Evolutionary conservation across 495 filamentous ascomycete species (phyloP), one percentile per base, ranked within the genome.

Genomic region (Articulospora tetracladia): DNA sequence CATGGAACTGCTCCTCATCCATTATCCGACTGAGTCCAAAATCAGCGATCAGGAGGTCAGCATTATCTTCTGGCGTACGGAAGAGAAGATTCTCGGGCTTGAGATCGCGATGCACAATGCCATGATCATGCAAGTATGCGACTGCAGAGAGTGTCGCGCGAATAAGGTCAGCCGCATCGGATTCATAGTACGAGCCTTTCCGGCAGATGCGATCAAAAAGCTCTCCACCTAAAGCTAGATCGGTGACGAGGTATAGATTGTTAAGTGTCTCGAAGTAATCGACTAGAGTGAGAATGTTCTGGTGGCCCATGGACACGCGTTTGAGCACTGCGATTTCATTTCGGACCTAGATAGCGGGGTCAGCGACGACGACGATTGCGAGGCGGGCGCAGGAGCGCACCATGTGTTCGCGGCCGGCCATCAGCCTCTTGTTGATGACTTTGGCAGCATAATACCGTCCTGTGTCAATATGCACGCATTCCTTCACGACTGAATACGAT

Each of bases 181-280:
- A 92, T 73, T 98, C 94, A 78, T 93, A 98, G 79, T 98, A 98
- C 63, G 86, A 92, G 65, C 94, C 94, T 79, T 98, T 98, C 57
- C 94, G 88, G 70, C 94, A 98, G 72, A 98, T 98, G 59, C 94
- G 91, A 70, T 98, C 94, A 69, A 98, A 98, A 11, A 98, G 86
- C 74, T 98, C 94, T 53, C 94, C 94, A 58, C 94, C 94, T 23
- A 98, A 85, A 12, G 94, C 94, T 39, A 98, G 90, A 67, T 98
- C 94, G 25, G 95, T 98, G 39, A 98, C 95, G 32, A 98, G 84
- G 73, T 98, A 98, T 53, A 98, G 80, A 72, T 98, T 98, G 74
- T 98, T 98, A 91, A 97, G 94, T 8, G 94, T 98, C 77, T 98
- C 94, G 69, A 98, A 98, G 72, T 98, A 98, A 75, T 98, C 94